A percentile compares a stretch with the other conserved stretches of the same genome.
Conservation (phyloP, 2,329 filamentous ascomycete genomes). For the Alternaria sp. region DNA sequence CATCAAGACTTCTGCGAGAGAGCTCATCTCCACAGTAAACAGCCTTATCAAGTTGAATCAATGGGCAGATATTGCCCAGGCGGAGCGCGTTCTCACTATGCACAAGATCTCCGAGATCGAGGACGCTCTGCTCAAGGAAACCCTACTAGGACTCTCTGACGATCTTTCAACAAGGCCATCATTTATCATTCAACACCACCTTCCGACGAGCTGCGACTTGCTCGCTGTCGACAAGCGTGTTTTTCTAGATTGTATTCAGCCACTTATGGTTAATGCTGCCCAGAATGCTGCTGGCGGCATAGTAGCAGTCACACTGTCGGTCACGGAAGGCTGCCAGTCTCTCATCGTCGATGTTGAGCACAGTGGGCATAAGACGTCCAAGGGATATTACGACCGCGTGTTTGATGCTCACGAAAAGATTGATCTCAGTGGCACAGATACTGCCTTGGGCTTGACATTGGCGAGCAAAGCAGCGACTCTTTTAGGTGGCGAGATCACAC, state of each 20-base stretch:
- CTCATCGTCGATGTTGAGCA: slow-evolving; percentile 56
- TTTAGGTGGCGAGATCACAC: slow-evolving; percentile 50
- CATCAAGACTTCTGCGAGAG: slow-evolving; percentile 54
- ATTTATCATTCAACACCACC: slow-evolving; percentile 46
- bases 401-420: slow-evolving; percentile 58
- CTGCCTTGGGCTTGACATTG: slow-evolving; percentile 56
- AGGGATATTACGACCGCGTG: slow-evolving; percentile 50
- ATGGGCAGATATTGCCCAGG: slow-evolving; percentile 50
- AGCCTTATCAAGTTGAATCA: slow-evolving; percentile 56
- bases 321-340: slow-evolving; percentile 39
- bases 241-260: slow-evolving; percentile 55
- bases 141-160: slow-evolving; percentile 39
- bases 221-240: slow-evolving; percentile 52
- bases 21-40: slow-evolving; percentile 58
- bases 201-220: slow-evolving; percentile 41
- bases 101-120: slow-evolving; percentile 48
- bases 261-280: slow-evolving; percentile 55
- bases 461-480: slow-evolving; percentile 54
- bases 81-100: slow-evolving; percentile 31
- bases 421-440: slow-evolving; percentile 49
- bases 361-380: slow-evolving; percentile 54
- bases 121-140: slow-evolving; percentile 42
- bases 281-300: slow-evolving; percentile 53
- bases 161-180: slow-evolving; percentile 38
- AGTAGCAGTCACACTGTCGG: slow-evolving; percentile 48